Conservation (phyloP, 441 rosid genomes). For the Melastoma candidum region DNA sequence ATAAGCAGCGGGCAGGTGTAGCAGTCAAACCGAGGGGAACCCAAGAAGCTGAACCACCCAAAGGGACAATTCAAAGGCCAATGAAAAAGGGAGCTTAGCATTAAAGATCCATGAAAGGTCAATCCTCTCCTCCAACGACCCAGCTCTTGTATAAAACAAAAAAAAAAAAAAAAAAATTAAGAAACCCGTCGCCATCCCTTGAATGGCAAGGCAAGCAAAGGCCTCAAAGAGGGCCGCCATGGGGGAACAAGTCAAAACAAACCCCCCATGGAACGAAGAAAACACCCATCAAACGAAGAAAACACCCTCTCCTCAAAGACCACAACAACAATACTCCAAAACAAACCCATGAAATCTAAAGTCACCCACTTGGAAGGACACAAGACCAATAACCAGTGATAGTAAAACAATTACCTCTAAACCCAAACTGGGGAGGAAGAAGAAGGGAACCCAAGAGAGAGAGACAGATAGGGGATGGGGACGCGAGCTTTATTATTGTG, state of each 20-base stretch:
- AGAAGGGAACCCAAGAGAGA: no score
- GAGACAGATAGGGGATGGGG: no score
- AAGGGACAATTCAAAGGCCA: no score
- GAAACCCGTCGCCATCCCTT: constrained; percentile 1
- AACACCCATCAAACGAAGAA: background rate
- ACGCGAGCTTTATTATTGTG: no score
- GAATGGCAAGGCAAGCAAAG: constrained; percentile 2
- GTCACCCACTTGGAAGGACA: no score
- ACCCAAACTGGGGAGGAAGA: no score
- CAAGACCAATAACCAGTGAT: no score
- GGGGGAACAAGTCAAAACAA: constrained; percentile 1
- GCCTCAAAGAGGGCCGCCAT: background rate
- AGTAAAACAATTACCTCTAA: no score
- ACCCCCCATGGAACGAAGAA: constrained; percentile 7
- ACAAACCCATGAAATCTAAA: no score
- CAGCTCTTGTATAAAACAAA: background rate
- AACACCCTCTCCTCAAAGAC: constrained; percentile 5
- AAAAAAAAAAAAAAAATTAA: background rate
- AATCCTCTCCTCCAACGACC: no score
- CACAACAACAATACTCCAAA: constrained; percentile 7
- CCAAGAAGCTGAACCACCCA: constrained; percentile 3
- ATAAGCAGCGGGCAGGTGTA: background rate
- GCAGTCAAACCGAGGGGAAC: background rate
- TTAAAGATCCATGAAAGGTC: no score
- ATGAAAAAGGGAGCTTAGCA: no score